A percentile compares a stretch with the other conserved stretches of the same genome.
These are phyloP conservation scores for Zygotorulaspora danielsina DNA, from an alignment of 805 yeast species.

Conservation along the genomic window DNA sequence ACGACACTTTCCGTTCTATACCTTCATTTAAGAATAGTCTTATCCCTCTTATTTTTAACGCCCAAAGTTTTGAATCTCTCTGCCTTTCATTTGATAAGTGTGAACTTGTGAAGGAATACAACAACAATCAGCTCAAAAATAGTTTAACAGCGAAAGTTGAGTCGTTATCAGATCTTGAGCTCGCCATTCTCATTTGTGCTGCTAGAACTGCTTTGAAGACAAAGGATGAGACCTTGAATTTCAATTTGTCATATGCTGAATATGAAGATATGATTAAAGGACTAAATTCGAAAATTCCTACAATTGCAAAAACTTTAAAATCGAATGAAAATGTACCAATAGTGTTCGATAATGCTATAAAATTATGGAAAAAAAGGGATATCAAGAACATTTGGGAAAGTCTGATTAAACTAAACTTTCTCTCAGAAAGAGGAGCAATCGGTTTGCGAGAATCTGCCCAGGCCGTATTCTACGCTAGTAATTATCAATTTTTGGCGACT, in stretches of 20 bases:
- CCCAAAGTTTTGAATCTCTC: conserved; percentile 31
- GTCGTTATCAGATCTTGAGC: conserved; percentile 64
- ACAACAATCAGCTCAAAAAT: conserved; percentile 28
- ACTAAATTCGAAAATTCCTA: conserved; percentile 39
- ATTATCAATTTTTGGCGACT: conserved; percentile 38
- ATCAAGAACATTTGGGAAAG: conserved; percentile 73
- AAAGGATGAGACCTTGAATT: conserved; percentile 57
- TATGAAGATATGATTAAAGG: conserved; percentile 52
- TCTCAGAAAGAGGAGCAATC: conserved; percentile 45
- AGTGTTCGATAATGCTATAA: conserved; percentile 39
- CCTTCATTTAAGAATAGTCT: conserved; percentile 46
- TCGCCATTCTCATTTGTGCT: conserved; percentile 65
- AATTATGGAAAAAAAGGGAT: conserved; percentile 57
- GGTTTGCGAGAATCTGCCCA: conserved; percentile 40
- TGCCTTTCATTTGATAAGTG: conserved; percentile 19
- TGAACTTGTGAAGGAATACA: conserved; percentile 24
- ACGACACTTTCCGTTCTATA: conserved; percentile 55
- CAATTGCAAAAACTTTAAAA: conserved; percentile 27
- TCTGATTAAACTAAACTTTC: conserved; percentile 50
- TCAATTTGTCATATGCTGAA: conserved; percentile 74
- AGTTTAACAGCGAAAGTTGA: conserved; percentile 26
- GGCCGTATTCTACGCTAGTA: conserved; percentile 39
- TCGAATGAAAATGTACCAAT: conserved; percentile 33
- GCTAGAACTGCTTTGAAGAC: conserved; percentile 64
- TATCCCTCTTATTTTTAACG: conserved; percentile 40